Conservation (phyloP, 2,329 filamentous ascomycete genomes). For the Drechslera avenae region DNA sequence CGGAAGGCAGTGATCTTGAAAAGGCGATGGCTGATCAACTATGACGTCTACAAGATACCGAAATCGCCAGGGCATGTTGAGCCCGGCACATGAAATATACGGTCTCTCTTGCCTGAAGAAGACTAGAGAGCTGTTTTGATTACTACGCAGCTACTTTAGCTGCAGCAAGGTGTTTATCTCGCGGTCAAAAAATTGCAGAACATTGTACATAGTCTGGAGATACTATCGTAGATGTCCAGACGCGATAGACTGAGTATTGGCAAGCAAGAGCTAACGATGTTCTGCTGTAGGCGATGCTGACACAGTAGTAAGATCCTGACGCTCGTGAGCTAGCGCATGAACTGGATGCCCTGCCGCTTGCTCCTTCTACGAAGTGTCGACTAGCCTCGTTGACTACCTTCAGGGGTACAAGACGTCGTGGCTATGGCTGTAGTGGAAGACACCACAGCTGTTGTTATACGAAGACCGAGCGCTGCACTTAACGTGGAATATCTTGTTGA, state of each 20-base stretch:
- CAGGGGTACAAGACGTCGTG: slow-evolving; percentile 42
- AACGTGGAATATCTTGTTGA: slow-evolving; percentile 16
- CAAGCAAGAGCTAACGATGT: background rate
- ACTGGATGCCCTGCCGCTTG: slow-evolving; percentile 13
- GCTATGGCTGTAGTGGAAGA: slow-evolving; percentile 22
- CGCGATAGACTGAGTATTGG: background rate
- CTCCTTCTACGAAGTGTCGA: slow-evolving; percentile 12
- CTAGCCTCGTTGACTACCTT: slow-evolving; percentile 32
- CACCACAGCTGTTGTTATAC: slow-evolving; percentile 19
- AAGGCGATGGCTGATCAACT: slow-evolving; percentile 49
- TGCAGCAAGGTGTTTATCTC: slow-evolving; percentile 7
- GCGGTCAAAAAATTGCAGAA: slow-evolving; percentile 5
- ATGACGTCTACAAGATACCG: slow-evolving; percentile 53
- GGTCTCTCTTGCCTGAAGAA: slow-evolving; percentile 4
- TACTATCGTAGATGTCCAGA: slow-evolving; percentile 8
- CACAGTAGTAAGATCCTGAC: slow-evolving; percentile 32
- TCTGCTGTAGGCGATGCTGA: background rate
- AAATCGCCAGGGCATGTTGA: slow-evolving; percentile 22
- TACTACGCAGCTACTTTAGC: slow-evolving; percentile 11
- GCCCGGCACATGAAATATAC: slow-evolving; percentile 39
- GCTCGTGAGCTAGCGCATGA: slow-evolving; percentile 21
- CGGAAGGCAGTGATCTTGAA: slow-evolving; percentile 31
- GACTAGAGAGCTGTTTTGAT: slow-evolving; percentile 9
- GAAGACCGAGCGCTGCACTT: slow-evolving; percentile 26
- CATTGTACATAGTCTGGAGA: slow-evolving; percentile 13